Percentiles rank a stretch among this genome's conserved stretches.
phyloP scores from a whole-genome alignment of 2,329 filamentous ascomycete genomes.

The Cadophora sp. region DNA sequence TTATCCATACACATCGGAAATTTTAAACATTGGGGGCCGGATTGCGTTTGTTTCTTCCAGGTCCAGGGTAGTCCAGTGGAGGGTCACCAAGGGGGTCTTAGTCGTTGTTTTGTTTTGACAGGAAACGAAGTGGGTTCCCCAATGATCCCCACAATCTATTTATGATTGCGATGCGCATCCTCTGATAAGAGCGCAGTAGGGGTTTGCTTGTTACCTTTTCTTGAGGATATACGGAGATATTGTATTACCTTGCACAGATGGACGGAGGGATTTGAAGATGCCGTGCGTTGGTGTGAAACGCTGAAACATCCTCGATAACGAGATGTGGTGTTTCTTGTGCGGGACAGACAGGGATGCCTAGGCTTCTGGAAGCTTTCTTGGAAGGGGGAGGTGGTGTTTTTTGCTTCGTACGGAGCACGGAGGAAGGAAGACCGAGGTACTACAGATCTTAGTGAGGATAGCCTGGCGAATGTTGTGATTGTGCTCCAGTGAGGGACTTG shows the following conservation, averaged over 20 bases:
- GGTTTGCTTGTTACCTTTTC: background rate
- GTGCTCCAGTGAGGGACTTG: constrained; percentile 4
- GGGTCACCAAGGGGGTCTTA: background rate
- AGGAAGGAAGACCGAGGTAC: background rate
- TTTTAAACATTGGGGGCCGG: constrained; percentile 10
- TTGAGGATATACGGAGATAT: background rate
- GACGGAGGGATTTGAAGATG: background rate
- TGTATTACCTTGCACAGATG: background rate
- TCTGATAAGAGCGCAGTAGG: background rate
- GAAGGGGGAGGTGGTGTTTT: background rate
- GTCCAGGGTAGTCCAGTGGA: background rate
- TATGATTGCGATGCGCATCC: constrained; percentile 11
- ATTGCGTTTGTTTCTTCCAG: background rate
- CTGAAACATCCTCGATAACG: background rate
- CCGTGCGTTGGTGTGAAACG: background rate
- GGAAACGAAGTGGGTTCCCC: constrained; percentile 12
- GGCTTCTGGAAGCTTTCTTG: constrained; percentile 9
- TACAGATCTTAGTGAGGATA: background rate
- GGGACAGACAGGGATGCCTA: background rate
- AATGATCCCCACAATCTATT: constrained; percentile 11
- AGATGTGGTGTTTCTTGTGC: background rate
- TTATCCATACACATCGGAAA: background rate
- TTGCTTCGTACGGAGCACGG: background rate
- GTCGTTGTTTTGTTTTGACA: background rate
- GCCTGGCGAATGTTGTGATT: background rate